Evolutionary conservation across 176 grass and related monocot species (phyloP), one percentile per base, ranked within the genome.

Genomic region (Hyparrhenia diplandra): DNA sequence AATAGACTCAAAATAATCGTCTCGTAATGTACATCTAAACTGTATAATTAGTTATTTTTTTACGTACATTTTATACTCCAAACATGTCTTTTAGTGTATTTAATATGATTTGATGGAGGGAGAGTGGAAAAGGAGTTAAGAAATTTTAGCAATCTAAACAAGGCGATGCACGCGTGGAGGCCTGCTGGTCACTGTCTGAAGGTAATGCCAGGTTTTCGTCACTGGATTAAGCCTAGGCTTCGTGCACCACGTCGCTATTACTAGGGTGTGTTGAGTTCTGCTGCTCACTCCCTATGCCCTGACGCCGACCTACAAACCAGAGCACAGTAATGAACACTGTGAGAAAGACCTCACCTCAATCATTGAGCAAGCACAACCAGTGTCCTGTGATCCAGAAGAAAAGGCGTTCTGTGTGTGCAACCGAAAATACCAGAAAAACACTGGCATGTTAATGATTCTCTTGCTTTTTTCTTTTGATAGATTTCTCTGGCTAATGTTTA

Each of bases 271-370:
- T 11, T 14, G 47, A n/a, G n/a, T n/a, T n/a, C n/a, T 6, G 24
- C 10, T 65, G 39, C 31, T 75, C 62, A 30, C 68, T 66, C 82
- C 3, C 71, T 45, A 32, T 25, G 20, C 82, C 43, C 0, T 57
- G 61, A 84, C 46, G 31, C 24, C 45, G 31, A 72, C 51, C 30
- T 76, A 30, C 62, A 40, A 62, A n/a, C 62, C 29, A 75, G 71
- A 78, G 42, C 66, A 78, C 36, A 9, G 60, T 21, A 45, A 16
- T 5, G 31, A 40, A 40, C 1, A 40, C 10, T 17, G 28, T 45
- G 2, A 27, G 10, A 32, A 4, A 25, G 16, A 46, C 41, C 23
- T 28, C 16, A 36, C 57, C 73, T 54, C 54, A 65, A 64, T 64
- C 74, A 55, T 43, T 1, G 47, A 82, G 43, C 21, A 13, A 64